Evolutionary conservation across 2,329 filamentous ascomycete genomes (phyloP), one percentile per base, ranked within the genome.

Genomic region (Penicillium sp.): DNA sequence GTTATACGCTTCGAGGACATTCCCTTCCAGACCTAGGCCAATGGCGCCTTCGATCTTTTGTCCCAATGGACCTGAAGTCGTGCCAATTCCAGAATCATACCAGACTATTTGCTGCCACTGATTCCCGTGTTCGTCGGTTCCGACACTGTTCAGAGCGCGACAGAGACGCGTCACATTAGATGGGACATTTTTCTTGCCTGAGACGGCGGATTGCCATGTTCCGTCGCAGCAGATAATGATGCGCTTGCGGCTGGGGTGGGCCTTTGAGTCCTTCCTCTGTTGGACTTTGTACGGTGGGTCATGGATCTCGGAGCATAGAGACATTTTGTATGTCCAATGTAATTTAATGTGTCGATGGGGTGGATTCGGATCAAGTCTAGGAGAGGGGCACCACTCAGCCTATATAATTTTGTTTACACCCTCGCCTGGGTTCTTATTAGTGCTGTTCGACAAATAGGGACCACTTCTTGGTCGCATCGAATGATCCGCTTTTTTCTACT

Each of bases 181-280:
- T 10, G 70, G 68, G 11, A 68, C 63, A 20, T 69, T 68, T 39
- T 63, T 66, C 34, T 68, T 50, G 14, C 69, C 69, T 24, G 69
- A 59, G n/a, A 65, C 69, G n/a, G 65, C 60, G 14, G 66, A 66
- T 51, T 70, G 65, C 69, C 70, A 72, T 18, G 69, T 72, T 31
- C 70, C 70, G 51, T 72, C 70, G 44, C 69, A 72, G 57, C 66
- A 70, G 37, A 72, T 63, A 34, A 72, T 63, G 34, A 72, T 69
- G 31, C 70, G 67, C 38, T 72, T 72, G 20, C 45, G 58, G 10
- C 55, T 49, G 9, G 57, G 56, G 8, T 38, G 44, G 4, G 46
- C 34, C 10, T 46, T 51, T 9, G 50, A 53, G 26, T 62, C 56
- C 8, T 47, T 13, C 39, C 43, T 55, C 22, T 56, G 48, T 37